Base-by-base conservation (phyloP, 1,284 basidiomycete genomes). In the Ustilago vetiveriae region DNA sequence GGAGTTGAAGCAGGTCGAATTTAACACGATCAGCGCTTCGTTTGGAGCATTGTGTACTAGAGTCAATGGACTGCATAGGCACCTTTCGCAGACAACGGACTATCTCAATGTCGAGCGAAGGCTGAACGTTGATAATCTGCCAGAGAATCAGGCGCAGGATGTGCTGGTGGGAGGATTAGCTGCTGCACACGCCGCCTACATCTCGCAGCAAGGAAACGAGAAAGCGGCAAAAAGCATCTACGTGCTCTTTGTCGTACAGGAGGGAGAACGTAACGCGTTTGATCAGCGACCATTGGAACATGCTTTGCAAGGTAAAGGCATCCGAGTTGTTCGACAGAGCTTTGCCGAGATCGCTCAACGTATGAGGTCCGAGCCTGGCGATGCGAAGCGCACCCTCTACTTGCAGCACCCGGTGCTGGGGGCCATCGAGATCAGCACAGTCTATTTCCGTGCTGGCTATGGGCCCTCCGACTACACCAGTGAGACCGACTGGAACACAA, bases 21-120 rank as follows among this genome's bases (percentile, higher is more conserved):
- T 98, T 84, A 98, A 98, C 82, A 98, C 95, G 6, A 95, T 98
- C 71, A 92, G 94, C 0, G 88, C 90, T 0, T 93, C 92, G 1
- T 97, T 98, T 79, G 95, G 94, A 1, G 82, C 89, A 0, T 85
- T 98, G 14, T 92, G 91, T 3, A 87, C 92, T 59, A 87, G 86
- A 37, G 86, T 88, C 7, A 87, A 90, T 16, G 87, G 87, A 22
- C 82, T 98, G 78, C 95, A 98, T 82, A 74, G 63, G 84, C 74
- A 66, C 17, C 40, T 77, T 13, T 23, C 63, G 7, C n/a, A 21
- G 13, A 64, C 57, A 0, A 60, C 67, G 11, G 51, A 45, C 8
- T 57, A 59, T 41, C 36, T 60, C 6, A 45, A 32, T 16, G 83
- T 84, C 3, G 93, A 92, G 81, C 91, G 86, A 67, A 83, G 85